Evolutionary conservation across 441 rosid genomes (phyloP).

Genomic region (Adansonia gregorii): DNA sequence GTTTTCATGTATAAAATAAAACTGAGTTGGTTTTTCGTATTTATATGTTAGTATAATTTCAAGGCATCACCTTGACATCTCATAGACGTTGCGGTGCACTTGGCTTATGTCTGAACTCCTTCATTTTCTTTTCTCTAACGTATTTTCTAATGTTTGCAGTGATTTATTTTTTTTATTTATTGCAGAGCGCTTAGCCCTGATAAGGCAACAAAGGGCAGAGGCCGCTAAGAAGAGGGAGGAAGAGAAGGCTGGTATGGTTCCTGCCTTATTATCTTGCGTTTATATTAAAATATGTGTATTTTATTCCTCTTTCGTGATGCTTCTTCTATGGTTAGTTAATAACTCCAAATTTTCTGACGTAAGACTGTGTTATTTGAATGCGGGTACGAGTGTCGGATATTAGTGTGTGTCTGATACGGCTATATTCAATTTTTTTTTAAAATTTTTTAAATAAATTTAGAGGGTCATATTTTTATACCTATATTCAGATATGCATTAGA

Average conservation of each 20-base stretch:
- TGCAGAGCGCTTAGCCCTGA: conserved; percentile 80
- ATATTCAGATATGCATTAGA: too few species aligned
- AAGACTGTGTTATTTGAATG: too few species aligned
- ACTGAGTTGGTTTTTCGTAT: neutral
- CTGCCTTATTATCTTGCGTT: neutral
- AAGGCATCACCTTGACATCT: neutral
- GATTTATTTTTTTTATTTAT: neutral
- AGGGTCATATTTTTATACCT: too few species aligned
- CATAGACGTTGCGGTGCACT: neutral
- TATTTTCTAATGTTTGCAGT: neutral
- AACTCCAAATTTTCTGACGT: neutral
- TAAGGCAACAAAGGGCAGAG: conserved; percentile 89
- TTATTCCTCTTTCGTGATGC: neutral
- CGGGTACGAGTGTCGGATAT: too few species aligned
- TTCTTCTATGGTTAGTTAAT: neutral
- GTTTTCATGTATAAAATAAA: neutral
- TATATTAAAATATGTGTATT: neutral
- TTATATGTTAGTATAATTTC: too few species aligned
- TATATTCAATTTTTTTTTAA: too few species aligned
- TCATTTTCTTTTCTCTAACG: neutral
- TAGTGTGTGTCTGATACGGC: too few species aligned
- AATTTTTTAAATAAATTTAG: too few species aligned
- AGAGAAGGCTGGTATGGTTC: conserved; percentile 80
- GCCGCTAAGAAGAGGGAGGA: conserved; percentile 94
- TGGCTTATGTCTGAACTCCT: neutral